A percentile compares a stretch with the other conserved stretches of the same genome.
phyloP scores from a whole-genome alignment of 2,329 filamentous ascomycete species.

The Botrytis fabae region DNA sequence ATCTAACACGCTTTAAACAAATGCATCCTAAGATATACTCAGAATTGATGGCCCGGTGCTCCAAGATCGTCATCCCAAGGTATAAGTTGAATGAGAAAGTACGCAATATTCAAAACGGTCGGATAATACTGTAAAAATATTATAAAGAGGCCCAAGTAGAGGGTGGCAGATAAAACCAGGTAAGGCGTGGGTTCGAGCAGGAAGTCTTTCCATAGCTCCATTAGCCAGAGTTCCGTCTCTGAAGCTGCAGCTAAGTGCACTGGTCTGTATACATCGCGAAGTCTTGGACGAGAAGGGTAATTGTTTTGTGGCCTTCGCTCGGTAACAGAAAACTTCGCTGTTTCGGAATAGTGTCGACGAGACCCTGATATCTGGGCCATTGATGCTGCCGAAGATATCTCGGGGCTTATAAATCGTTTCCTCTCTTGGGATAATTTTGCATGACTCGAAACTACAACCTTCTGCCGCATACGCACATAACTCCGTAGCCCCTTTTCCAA shows the following conservation, averaged over 20 bases:
- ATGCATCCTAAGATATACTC: conserved; percentile 13
- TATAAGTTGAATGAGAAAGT: conserved; percentile 30
- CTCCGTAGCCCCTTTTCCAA: conserved; percentile 27
- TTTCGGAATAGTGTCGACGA: background rate
- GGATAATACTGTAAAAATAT: conserved; percentile 31
- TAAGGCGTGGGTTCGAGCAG: conserved; percentile 37
- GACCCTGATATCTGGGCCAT: background rate
- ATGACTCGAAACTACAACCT: conserved; percentile 8
- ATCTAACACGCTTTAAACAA: conserved; percentile 16
- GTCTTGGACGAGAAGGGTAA: conserved; percentile 12
- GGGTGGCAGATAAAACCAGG: conserved; percentile 30
- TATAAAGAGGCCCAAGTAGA: conserved; percentile 33
- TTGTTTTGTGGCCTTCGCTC: background rate
- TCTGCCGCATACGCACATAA: conserved; percentile 31
- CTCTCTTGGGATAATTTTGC: background rate
- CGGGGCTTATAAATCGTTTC: background rate
- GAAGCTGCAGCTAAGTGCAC: conserved; percentile 22
- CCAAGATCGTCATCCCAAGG: conserved; percentile 35
- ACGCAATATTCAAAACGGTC: conserved; percentile 28
- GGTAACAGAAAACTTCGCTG: background rate
- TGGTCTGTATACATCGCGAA: conserved; percentile 14
- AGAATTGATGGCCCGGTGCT: conserved; percentile 5
- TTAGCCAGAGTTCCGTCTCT: conserved; percentile 33
- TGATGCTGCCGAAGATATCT: background rate
- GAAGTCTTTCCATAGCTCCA: conserved; percentile 35